Evolutionary conservation across 192 early-diverging fungal species (phyloP), one percentile per base, ranked within the genome.

Genomic region (Mortierella claussenii): DNA sequence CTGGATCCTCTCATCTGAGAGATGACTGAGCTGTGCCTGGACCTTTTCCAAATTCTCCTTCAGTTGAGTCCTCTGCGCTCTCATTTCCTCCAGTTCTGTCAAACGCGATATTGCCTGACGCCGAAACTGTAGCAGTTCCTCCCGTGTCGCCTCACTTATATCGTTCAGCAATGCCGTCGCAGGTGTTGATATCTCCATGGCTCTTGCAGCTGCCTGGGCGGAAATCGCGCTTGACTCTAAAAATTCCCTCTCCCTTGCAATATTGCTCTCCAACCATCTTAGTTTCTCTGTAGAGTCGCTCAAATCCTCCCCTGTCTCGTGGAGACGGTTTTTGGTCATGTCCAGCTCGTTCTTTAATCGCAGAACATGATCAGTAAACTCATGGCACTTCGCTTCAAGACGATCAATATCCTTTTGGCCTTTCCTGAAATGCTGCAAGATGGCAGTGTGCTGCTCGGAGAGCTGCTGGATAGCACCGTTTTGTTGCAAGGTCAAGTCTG

Each of bases 51-150:
- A 20, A 4, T 76, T 63, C 8, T 76, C 57, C 28, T 52, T 20
- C 23, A 76, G n/a, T 10, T 36, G 50, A 0, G 47, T 53, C 37
- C 49, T 50, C 20, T 76, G 63, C 1, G 2, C 8, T 27, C 56
- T 65, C 57, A 61, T 60, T 24, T 76, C 71, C 30, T 76, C 63
- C 1, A 76, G 34, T 34, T 76, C 71, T n/a, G 48, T 15, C 13
- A 60, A 28, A 9, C 71, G 71, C 20, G 63, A 56, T 2, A 60
- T 28, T 1, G 71, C 71, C 3, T 56, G 63, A 13, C 42, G 21
- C 15, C 71, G 71, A n/a, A 45, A 66, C 36, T 76, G 63, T 20
- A 67, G 24, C 18, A 76, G 34, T 32, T 76, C 63, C 6, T 76
- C 71, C 42, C 60, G 43, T 2, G 69, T 50, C 24, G 60, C 60